Conservation (phyloP, 495 filamentous ascomycete species). For the Xylona heveae region DNA sequence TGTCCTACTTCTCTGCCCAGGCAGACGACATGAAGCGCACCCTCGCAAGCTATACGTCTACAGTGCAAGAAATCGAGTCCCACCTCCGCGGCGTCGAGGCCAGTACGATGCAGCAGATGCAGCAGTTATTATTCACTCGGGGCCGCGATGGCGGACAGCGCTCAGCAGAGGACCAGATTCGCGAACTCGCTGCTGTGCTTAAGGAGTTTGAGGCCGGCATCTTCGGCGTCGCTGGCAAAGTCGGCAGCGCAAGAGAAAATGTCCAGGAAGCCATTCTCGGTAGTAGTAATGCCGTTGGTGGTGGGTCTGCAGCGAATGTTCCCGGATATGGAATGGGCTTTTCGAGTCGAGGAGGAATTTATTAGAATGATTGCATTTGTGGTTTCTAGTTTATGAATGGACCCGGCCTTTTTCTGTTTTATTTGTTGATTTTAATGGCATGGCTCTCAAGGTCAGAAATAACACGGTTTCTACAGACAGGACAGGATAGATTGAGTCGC, state of each 20-base stretch:
- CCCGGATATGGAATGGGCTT: no score
- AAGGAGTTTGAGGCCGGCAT: constrained; percentile 63
- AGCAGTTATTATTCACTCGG: constrained; percentile 36
- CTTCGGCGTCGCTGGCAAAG: constrained; percentile 47
- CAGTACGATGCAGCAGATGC: constrained; percentile 44
- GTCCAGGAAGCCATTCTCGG: constrained; percentile 46
- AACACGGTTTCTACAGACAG: no score
- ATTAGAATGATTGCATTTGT: no score
- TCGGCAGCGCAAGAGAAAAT: constrained; percentile 46
- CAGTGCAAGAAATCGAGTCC: constrained; percentile 61
- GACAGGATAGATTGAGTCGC: no score
- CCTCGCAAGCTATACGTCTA: constrained; percentile 41
- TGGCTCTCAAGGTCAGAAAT: no score
- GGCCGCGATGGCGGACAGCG: constrained; percentile 22
- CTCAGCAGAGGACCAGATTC: constrained; percentile 18
- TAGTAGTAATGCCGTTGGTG: no score
- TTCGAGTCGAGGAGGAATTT: no score
- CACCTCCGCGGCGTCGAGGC: constrained; percentile 59
- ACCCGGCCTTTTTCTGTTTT: no score
- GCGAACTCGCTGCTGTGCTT: constrained; percentile 43
- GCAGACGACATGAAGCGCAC: constrained; percentile 49
- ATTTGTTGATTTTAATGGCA: no score
- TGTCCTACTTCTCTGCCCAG: constrained; percentile 55
- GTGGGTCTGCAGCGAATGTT: no score
- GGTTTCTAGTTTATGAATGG: no score